phyloP scores from a whole-genome alignment of 208 protist genomes.

The Angomonas deanei region DNA sequence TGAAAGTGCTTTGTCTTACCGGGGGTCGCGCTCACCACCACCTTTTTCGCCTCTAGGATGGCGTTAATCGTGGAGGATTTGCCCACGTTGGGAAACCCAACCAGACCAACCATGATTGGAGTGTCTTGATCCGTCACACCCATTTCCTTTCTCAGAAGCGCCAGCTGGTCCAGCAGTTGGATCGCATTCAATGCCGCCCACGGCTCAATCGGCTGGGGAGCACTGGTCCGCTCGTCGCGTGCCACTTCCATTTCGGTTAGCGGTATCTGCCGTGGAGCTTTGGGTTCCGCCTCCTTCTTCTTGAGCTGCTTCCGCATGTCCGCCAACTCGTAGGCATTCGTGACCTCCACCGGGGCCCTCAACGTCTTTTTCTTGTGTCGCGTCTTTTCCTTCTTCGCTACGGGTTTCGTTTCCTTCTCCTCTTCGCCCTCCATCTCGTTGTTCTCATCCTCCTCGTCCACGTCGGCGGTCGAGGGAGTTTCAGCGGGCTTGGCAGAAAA shows the following conservation, averaged over 20 bases:
- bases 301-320: constrained; percentile 39
- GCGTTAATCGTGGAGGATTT: constrained; percentile 98
- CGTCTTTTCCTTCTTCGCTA: constrained; percentile 38
- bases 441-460: constrained; percentile 9
- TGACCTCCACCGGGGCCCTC: constrained; percentile 64
- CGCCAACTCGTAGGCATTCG: constrained; percentile 69
- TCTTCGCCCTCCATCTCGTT: neutral
- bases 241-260: constrained; percentile 62
- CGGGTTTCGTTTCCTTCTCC: neutral
- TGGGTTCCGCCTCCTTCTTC: constrained; percentile 29
- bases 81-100: constrained; percentile 99
- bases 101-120: constrained; percentile 90
- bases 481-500: constrained; percentile 80
- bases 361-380: constrained; percentile 75
- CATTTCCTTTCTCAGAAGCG: constrained; percentile 34
- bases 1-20: constrained; percentile 99
- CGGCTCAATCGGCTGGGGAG: constrained; percentile 21
- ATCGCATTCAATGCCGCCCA: constrained; percentile 61
- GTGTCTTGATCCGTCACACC: constrained; percentile 32
- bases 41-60: constrained; percentile 91
- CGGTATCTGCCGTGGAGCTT: constrained; percentile 32
- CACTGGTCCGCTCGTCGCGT: constrained; percentile 39
- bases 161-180: constrained; percentile 77
- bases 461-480: constrained; percentile 6
- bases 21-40: constrained; percentile 94